Evolutionary conservation across 1,284 basidiomycete genomes (phyloP).

Genomic region (Lentinula novae-zelandiae): DNA sequence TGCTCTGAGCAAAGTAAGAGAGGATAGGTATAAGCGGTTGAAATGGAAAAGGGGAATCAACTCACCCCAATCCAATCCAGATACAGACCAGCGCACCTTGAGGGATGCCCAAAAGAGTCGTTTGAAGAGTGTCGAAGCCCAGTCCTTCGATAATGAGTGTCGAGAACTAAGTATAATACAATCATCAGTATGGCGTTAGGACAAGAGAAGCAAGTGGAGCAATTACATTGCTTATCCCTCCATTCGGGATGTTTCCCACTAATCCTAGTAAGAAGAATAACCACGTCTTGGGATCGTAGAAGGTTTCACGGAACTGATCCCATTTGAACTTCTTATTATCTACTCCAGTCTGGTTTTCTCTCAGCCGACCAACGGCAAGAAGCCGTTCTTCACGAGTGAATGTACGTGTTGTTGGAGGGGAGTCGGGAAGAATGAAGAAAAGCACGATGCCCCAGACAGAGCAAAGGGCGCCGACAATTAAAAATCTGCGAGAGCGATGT

Average conservation of each 20-base stretch:
- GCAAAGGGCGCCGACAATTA: slow-evolving; percentile 25
- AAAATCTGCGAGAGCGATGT: slow-evolving; percentile 9
- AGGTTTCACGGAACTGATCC: slow-evolving; percentile 24
- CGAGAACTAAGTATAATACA: slow-evolving; percentile 13
- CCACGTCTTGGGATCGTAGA: slow-evolving; percentile 23
- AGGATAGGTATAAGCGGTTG: background rate
- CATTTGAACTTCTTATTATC: slow-evolving; percentile 29
- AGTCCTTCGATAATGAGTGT: slow-evolving; percentile 34
- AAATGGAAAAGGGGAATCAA: background rate
- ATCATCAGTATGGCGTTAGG: background rate
- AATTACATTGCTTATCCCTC: slow-evolving; percentile 21
- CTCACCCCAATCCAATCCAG: slow-evolving; percentile 18
- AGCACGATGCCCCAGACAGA: slow-evolving; percentile 19
- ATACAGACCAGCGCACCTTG: slow-evolving; percentile 22
- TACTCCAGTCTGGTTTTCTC: slow-evolving; percentile 23
- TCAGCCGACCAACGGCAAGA: slow-evolving; percentile 27
- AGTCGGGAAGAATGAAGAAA: slow-evolving; percentile 26
- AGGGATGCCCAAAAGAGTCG: slow-evolving; percentile 33
- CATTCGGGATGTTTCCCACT: slow-evolving; percentile 23
- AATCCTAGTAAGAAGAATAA: slow-evolving; percentile 23
- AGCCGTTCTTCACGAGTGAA: slow-evolving; percentile 27
- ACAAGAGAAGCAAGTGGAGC: background rate
- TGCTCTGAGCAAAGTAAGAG: slow-evolving; percentile 5
- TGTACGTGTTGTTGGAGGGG: slow-evolving; percentile 24
- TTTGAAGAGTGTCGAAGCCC: slow-evolving; percentile 34